Conservation (phyloP, 2,329 filamentous ascomycete genomes). For the Stemphylium lycopersici region DNA sequence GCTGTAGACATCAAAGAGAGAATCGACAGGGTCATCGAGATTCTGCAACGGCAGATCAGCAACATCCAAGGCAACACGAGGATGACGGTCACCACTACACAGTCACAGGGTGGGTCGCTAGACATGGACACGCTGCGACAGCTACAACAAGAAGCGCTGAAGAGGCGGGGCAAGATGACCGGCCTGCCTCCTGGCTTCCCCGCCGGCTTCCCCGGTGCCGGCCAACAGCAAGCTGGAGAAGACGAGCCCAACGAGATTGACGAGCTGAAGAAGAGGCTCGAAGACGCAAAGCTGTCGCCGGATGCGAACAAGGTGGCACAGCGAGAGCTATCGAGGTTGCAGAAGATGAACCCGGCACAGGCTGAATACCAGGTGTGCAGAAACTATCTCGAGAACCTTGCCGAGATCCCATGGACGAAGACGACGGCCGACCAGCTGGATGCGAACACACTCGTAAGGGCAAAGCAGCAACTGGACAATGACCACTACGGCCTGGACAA, state of each 20-base stretch:
- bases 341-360: slow-evolving; percentile 95
- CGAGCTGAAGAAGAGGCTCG: slow-evolving; percentile 85
- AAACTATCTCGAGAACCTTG: slow-evolving; percentile 90
- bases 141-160: slow-evolving; percentile 51
- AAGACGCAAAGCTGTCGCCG: slow-evolving; percentile 77
- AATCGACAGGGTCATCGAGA: slow-evolving; percentile 79
- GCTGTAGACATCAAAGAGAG: slow-evolving; percentile 78
- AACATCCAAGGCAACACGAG: slow-evolving; percentile 87
- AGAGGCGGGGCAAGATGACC: slow-evolving; percentile 44
- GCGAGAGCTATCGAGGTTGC: slow-evolving; percentile 82
- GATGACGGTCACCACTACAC: slow-evolving; percentile 77
- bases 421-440: slow-evolving; percentile 86
- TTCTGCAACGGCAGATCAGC: slow-evolving; percentile 81
- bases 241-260: slow-evolving; percentile 90
- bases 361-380: slow-evolving; percentile 94
- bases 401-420: slow-evolving; percentile 91
- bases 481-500: slow-evolving; percentile 97
- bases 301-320: slow-evolving; percentile 92
- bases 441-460: slow-evolving; percentile 75
- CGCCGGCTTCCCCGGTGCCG: slow-evolving; percentile 51
- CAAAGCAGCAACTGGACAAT: slow-evolving; percentile 88
- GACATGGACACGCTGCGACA: slow-evolving; percentile 54
- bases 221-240: slow-evolving; percentile 60
- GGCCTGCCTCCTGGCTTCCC: slow-evolving; percentile 48
- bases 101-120: slow-evolving; percentile 53